These are phyloP conservation scores for Solanum appendiculatum DNA, from an alignment of 257 asterid genomes.

Conservation along the genomic window DNA sequence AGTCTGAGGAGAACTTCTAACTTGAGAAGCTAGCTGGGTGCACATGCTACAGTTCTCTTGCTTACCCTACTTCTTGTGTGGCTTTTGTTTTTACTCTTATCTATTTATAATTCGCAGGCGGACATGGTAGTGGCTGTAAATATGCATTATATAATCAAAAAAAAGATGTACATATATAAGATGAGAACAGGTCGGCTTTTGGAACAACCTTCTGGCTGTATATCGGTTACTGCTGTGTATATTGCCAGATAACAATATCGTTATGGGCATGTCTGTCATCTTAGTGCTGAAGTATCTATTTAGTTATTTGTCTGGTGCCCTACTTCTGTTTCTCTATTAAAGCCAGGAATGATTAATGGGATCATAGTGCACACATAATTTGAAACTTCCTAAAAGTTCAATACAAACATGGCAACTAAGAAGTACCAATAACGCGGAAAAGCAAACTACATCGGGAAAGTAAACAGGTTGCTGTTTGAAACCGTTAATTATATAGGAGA, in stretches of 20 bases:
- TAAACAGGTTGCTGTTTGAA: neutral
- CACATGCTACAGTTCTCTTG: neutral
- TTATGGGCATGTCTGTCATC: neutral
- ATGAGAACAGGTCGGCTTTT: neutral
- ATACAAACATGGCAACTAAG: neutral
- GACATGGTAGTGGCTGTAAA: neutral
- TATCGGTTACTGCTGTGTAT: neutral
- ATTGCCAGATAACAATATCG: too few species aligned
- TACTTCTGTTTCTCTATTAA: neutral
- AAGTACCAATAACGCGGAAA: neutral
- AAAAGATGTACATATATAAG: slow-evolving; percentile 9
- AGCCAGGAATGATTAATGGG: neutral
- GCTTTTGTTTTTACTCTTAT: neutral
- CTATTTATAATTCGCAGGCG: neutral
- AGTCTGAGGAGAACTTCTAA: slow-evolving; percentile 58
- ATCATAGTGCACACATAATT: neutral
- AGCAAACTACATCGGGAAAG: neutral
- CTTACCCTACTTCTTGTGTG: neutral
- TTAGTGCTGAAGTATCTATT: neutral
- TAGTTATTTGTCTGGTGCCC: neutral
- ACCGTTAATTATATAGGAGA: neutral
- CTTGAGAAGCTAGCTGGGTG: neutral
- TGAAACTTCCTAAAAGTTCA: neutral
- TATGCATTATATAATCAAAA: neutral
- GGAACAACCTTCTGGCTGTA: neutral